phyloP scores from a whole-genome alignment of 495 filamentous ascomycete species.

The Talaromyces nanjingensis region DNA sequence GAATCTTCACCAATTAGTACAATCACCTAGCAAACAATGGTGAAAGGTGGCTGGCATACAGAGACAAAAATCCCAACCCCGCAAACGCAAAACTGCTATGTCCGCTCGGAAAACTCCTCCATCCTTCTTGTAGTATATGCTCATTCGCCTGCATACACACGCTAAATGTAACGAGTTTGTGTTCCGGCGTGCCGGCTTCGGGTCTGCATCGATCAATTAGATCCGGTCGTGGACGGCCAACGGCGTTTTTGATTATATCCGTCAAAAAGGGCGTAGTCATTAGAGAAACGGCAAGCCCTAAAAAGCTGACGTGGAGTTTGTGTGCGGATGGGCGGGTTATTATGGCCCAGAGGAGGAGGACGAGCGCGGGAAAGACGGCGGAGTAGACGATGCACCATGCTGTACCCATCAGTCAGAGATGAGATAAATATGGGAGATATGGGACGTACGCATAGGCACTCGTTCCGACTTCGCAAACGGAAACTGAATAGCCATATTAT shows the following conservation, averaged over 20 bases:
- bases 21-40: not conserved
- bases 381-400: slow-evolving; percentile 72
- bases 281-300: slow-evolving; percentile 71
- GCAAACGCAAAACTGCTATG: slow-evolving; percentile 82
- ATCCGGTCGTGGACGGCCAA: slow-evolving; percentile 86
- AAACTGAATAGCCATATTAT: slow-evolving; percentile 75
- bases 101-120: slow-evolving; percentile 86
- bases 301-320: slow-evolving; percentile 77
- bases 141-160: slow-evolving; percentile 75
- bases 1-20: slow-evolving; percentile 39
- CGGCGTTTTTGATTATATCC: slow-evolving; percentile 85
- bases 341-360: slow-evolving; percentile 60
- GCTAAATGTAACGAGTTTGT: slow-evolving; percentile 62
- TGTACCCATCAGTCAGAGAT: slow-evolving; percentile 19
- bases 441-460: slow-evolving; percentile 63
- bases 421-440: not conserved
- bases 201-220: slow-evolving; percentile 85
- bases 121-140: slow-evolving; percentile 83
- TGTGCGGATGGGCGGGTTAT: slow-evolving; percentile 55
- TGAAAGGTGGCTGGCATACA: slow-evolving; percentile 25
- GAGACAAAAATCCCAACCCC: slow-evolving; percentile 73
- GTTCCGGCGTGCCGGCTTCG: slow-evolving; percentile 48
- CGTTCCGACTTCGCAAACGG: slow-evolving; percentile 81
- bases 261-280: slow-evolving; percentile 78
- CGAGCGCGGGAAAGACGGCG: slow-evolving; percentile 57